Conservation (phyloP, 2,329 filamentous ascomycete species). For the Sporothrix dimorphospora region DNA sequence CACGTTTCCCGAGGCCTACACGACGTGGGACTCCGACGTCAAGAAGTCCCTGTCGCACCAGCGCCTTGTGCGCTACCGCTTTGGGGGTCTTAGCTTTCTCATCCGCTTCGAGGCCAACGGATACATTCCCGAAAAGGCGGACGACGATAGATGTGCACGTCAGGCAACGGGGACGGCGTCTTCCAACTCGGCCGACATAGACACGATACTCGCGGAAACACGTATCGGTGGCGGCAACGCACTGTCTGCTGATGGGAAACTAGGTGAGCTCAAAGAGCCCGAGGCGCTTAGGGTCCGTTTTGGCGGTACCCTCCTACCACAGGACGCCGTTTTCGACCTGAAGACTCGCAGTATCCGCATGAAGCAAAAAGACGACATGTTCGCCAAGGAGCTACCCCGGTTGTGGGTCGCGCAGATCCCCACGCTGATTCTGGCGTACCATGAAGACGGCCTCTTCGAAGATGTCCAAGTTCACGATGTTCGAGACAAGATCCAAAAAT, state of each 20-base stretch:
- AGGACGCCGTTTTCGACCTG: conserved; percentile 47
- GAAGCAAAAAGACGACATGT: conserved; percentile 36
- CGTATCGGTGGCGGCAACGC: no score
- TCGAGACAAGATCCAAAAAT: conserved; percentile 39
- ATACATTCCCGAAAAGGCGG: conserved; percentile 43
- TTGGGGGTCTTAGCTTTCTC: conserved; percentile 56
- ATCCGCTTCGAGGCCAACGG: conserved; percentile 64
- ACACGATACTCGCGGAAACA: background rate
- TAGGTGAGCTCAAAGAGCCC: background rate
- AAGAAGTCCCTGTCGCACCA: conserved; percentile 64
- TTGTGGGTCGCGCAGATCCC: conserved; percentile 48
- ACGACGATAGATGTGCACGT: conserved; percentile 61
- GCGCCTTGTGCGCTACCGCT: conserved; percentile 60
- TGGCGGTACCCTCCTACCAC: conserved; percentile 39
- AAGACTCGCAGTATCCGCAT: conserved; percentile 46
- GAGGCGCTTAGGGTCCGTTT: conserved; percentile 27
- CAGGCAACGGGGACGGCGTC: conserved; percentile 50
- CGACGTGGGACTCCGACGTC: conserved; percentile 61
- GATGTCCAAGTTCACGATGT: conserved; percentile 44
- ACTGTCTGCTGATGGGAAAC: background rate
- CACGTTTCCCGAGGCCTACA: conserved; percentile 68
- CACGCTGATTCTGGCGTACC: conserved; percentile 48
- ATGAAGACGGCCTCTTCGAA: conserved; percentile 43
- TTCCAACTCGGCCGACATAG: background rate
- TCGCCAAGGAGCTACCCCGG: conserved; percentile 46